Evolutionary conservation across 305 asterid species (phyloP).

Genomic region (Solanum aculeatissimum): DNA sequence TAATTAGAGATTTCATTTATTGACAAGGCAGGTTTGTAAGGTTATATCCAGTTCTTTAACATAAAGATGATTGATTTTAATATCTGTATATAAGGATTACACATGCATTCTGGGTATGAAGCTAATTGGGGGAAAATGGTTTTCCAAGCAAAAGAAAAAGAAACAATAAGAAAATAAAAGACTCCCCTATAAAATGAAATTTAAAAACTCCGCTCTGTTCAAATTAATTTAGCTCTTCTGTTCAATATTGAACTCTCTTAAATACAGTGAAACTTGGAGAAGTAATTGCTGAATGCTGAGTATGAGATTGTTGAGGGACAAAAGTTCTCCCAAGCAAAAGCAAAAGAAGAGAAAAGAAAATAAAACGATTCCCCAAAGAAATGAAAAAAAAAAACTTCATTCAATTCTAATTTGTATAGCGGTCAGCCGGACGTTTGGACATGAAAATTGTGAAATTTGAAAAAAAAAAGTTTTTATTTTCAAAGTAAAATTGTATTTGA

Average conservation of each 20-base stretch:
- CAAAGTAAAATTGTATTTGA: neutral
- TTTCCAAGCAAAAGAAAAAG: neutral
- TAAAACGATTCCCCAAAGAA: neutral
- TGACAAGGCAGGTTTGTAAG: neutral
- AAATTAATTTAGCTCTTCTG: neutral
- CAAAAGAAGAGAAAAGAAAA: neutral
- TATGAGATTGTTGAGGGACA: neutral
- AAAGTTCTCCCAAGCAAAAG: neutral
- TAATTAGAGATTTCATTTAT: neutral
- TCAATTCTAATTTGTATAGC: neutral
- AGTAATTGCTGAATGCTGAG: neutral
- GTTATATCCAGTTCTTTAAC: neutral
- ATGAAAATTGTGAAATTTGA: neutral
- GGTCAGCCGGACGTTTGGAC: neutral
- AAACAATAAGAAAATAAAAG: neutral
- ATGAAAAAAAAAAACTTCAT: neutral
- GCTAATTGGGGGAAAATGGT: neutral
- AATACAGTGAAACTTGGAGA: neutral
- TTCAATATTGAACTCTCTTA: neutral
- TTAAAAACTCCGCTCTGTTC: neutral
- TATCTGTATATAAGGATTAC: neutral
- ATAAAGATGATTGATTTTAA: neutral
- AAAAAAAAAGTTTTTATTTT: neutral
- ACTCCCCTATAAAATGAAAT: neutral
- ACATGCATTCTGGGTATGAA: neutral